Evolutionary conservation across 352 stramenopile genomes (phyloP), one percentile per base, ranked within the genome.

Genomic region (Phytophthora hybrid): DNA sequence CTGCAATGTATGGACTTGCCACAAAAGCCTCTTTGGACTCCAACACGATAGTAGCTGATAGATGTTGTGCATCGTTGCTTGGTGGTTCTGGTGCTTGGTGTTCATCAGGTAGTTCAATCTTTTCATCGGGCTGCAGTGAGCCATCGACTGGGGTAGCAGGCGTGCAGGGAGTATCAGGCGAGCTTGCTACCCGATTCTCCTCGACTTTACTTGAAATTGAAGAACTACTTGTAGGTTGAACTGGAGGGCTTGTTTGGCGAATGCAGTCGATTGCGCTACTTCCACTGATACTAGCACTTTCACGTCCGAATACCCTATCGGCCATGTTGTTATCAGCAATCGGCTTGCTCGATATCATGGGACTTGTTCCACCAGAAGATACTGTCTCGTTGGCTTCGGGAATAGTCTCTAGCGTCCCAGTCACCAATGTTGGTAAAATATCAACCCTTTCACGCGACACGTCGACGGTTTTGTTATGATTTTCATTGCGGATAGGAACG

Each of bases 371-470:
- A 62, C 13, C 34, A 16, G 56, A 59, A 32, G 34, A 59, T 44
- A 73, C 44, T 19, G 51, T 51, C n/a, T 75, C 69, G 19, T 61
- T 69, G n/a, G 13, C 37, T 39, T 80, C 69, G 16, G 57, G 69
- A 54, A 80, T 80, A 18, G 74, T 11, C 26, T 69, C 67, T 5
- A 80, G 39, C 19, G 9, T 59, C 18, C 61, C 64, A 34, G 51
- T 49, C 47, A 59, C 54, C 29, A 74, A 63, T 11, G 55, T 66
- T 31, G 64, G 51, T 23, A 72, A 53, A 6, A 21, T 23, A 52
- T 66, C 21, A 19, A 44, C 2, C 5, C 1, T 34, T 26, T 47
- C 21, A 16, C 26, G 9, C 5, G 29, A 14, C 47, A 37, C 18
- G 10, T n/a, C 31, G 8, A 34, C 56, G 14, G 4, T 10, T 44